Percentiles rank a stretch among this genome's conserved stretches.
Conservation (phyloP, 345 rosid genomes). For the Gossypium anomalum region DNA sequence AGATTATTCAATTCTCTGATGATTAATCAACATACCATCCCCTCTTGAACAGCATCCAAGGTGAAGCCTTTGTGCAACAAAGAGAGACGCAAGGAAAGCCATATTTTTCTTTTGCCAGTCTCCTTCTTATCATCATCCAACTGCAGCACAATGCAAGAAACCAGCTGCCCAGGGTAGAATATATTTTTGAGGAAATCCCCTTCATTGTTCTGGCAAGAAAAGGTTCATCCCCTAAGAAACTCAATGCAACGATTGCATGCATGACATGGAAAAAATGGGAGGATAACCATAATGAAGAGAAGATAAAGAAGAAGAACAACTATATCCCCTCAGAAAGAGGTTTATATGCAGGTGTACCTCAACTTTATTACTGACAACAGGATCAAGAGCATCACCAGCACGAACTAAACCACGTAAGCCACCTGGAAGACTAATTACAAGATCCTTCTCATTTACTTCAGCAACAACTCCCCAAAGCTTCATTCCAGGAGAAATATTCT, state of each 20-base stretch:
- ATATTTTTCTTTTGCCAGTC: slow-evolving; percentile 63
- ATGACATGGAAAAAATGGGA: neutral
- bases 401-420: slow-evolving; percentile 94
- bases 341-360: slow-evolving; percentile 40
- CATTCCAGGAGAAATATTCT: slow-evolving; percentile 95
- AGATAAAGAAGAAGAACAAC: neutral
- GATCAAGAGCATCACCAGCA: slow-evolving; percentile 67
- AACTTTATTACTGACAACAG: slow-evolving; percentile 42
- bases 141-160: slow-evolving; percentile 75
- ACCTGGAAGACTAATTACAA: slow-evolving; percentile 83
- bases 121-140: slow-evolving; percentile 84
- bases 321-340: neutral
- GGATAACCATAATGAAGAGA: neutral
- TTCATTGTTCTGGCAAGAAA: slow-evolving; percentile 46
- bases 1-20: neutral
- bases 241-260: neutral
- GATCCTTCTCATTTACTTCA: slow-evolving; percentile 92
- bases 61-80: slow-evolving; percentile 66
- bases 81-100: slow-evolving; percentile 90
- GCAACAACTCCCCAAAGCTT: slow-evolving; percentile 91
- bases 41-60: slow-evolving; percentile 72
- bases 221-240: neutral
- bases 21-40: slow-evolving; percentile 62
- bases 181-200: slow-evolving; percentile 43
- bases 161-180: slow-evolving; percentile 73